These are phyloP conservation scores for Zangia roseola DNA, from an alignment of 768 basidiomycete species.

Conservation along the genomic window DNA sequence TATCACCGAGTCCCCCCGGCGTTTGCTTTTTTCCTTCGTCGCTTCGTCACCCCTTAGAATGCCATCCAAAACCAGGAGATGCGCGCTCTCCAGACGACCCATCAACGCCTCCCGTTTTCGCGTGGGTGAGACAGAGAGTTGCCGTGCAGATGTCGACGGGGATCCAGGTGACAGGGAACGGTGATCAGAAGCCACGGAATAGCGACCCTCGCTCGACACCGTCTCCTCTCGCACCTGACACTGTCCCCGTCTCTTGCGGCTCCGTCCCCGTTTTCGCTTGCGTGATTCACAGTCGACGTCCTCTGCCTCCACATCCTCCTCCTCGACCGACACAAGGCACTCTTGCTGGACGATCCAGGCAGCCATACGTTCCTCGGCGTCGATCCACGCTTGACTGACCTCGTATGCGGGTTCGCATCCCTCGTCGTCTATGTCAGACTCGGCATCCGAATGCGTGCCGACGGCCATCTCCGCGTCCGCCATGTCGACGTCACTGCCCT, in stretches of 20 bases:
- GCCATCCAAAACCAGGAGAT: conserved; percentile 36
- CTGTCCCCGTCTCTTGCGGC: conserved; percentile 4
- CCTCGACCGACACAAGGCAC: neutral
- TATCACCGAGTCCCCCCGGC: conserved; percentile 10
- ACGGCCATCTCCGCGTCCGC: conserved; percentile 2
- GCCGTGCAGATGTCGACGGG: neutral
- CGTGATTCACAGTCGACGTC: neutral
- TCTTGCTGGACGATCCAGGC: conserved; percentile 19
- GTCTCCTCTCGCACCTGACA: neutral
- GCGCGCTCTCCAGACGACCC: conserved; percentile 25
- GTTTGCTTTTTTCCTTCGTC: conserved; percentile 1
- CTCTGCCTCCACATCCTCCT: neutral
- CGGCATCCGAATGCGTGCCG: conserved; percentile 23
- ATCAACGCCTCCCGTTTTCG: conserved; percentile 28
- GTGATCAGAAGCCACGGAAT: neutral
- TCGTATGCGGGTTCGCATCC: conserved; percentile 33
- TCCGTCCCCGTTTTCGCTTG: conserved; percentile 15
- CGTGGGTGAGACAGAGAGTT: neutral
- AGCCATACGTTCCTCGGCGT: conserved; percentile 35
- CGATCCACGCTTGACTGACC: conserved; percentile 36
- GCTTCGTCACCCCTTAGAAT: conserved; percentile 33
- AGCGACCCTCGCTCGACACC: neutral
- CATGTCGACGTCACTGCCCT: conserved; percentile 6
- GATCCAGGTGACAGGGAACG: neutral
- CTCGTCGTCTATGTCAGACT: conserved; percentile 2